Conservation (phyloP, 441 rosid species). For the Rhodomyrtus psidioides region DNA sequence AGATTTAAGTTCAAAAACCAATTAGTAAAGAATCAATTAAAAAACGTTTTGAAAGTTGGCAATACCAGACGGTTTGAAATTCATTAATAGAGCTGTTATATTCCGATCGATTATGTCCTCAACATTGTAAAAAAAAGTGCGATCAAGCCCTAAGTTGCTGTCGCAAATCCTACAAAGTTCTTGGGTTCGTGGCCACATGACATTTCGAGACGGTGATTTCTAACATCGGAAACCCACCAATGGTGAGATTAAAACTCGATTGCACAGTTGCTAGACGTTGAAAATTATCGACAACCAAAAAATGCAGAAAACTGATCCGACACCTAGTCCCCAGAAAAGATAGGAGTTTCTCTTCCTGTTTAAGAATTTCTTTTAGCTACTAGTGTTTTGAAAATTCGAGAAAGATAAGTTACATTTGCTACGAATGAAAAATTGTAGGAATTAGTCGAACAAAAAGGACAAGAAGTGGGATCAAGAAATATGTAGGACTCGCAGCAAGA, state of each 20-base stretch:
- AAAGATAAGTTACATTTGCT: too few species aligned
- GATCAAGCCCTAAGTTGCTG: accelerated
- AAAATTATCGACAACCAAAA: neutral
- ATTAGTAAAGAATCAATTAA: neutral
- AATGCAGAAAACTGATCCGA: neutral
- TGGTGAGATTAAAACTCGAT: neutral
- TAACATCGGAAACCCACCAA: neutral
- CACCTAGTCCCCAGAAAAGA: too few species aligned
- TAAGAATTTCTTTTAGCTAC: neutral
- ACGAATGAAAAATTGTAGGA: neutral
- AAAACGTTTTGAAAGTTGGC: neutral
- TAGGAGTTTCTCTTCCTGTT: neutral
- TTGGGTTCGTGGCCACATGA: neutral
- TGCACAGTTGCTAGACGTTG: neutral
- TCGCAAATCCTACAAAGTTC: neutral
- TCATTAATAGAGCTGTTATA: neutral
- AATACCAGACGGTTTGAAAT: neutral
- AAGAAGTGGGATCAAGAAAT: neutral
- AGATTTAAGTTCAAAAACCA: neutral
- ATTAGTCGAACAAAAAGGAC: neutral
- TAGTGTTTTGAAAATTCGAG: too few species aligned
- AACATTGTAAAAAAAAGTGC: neutral
- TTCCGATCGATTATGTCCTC: accelerated
- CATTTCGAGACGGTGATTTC: neutral
- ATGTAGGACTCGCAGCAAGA: neutral